Evolutionary conservation across 768 basidiomycete species (phyloP).

Genomic region (Suillus discolor): DNA sequence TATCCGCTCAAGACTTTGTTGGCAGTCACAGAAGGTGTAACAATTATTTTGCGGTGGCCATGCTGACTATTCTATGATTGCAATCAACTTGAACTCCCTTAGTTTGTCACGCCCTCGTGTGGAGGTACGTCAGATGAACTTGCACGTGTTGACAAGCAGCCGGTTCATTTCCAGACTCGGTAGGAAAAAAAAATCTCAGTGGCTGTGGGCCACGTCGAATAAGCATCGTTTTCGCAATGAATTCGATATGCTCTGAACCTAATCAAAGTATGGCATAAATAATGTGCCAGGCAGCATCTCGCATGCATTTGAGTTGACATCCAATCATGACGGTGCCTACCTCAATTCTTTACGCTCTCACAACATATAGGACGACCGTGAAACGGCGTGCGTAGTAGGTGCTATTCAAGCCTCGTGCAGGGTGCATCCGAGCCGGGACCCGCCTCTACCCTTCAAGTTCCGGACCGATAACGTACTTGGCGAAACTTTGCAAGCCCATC

Average conservation of each 20-base stretch:
- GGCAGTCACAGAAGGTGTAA: neutral
- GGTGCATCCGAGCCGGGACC: neutral
- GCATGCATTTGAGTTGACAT: neutral
- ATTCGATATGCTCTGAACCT: neutral
- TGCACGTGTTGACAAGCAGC: neutral
- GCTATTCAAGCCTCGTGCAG: constrained; percentile 17
- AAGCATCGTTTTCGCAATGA: neutral
- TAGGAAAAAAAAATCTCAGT: neutral
- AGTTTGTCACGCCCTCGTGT: neutral
- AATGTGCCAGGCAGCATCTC: neutral
- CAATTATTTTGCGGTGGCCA: neutral
- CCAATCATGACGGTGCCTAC: neutral
- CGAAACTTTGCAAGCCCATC: constrained; percentile 17
- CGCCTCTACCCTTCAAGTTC: constrained; percentile 20
- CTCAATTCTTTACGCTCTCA: constrained; percentile 22
- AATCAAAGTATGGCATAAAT: neutral
- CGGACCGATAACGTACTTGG: constrained; percentile 22
- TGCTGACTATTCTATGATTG: neutral
- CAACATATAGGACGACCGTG: constrained; percentile 18
- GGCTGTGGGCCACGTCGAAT: neutral
- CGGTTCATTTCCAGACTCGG: neutral
- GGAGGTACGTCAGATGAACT: neutral
- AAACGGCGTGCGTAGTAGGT: constrained; percentile 23
- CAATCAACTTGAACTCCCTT: neutral
- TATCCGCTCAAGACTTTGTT: neutral